These are phyloP conservation scores for Suillus variegatus DNA, from an alignment of 768 basidiomycete species.

Conservation along the genomic window DNA sequence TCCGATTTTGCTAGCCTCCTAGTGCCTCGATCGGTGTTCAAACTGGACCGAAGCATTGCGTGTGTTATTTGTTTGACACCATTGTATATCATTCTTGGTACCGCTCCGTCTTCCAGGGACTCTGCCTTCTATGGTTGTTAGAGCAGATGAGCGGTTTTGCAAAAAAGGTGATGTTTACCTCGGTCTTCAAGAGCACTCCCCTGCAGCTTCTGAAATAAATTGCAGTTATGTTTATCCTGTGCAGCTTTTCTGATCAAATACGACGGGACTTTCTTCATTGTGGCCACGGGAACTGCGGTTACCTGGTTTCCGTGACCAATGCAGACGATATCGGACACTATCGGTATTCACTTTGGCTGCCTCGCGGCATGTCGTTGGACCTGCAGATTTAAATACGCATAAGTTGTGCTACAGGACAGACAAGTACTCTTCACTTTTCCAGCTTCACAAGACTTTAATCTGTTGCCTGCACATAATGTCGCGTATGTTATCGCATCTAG, in stretches of 20 bases:
- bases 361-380: neutral
- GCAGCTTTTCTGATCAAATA: conserved; percentile 8
- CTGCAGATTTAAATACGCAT: conserved; percentile 21
- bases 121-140: neutral
- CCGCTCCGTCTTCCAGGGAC: neutral
- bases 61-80: no score
- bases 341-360: conserved; percentile 7
- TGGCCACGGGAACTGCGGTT: neutral
- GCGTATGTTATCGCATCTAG: neutral
- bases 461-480: conserved; percentile 14
- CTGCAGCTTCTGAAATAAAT: neutral
- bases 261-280: neutral
- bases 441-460: neutral
- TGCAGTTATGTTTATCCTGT: conserved; percentile 1
- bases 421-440: neutral
- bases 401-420: neutral
- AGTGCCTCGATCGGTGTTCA: neutral
- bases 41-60: neutral
- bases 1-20: neutral
- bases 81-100: neutral
- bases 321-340: neutral
- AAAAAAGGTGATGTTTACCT: neutral
- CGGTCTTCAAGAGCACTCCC: conserved; percentile 5
- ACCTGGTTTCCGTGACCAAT: neutral
- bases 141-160: neutral